Evolutionary conservation across 2,329 filamentous ascomycete species (phyloP).

Genomic region (Diaporthe longicolla): DNA sequence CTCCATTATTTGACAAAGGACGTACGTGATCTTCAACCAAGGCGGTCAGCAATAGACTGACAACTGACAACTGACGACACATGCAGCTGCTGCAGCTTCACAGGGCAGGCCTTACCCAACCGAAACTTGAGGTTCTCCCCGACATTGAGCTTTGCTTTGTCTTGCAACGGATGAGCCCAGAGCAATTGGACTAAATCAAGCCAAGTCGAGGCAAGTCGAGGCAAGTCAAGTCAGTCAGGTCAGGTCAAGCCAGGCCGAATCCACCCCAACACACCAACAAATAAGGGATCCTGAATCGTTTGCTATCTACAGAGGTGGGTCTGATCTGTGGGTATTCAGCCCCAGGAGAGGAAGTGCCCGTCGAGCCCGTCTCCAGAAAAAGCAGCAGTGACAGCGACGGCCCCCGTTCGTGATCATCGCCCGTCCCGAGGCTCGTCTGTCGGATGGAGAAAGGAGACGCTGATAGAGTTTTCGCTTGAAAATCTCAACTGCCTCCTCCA

Average conservation of each 20-base stretch:
- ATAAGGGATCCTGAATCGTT: constrained; percentile 26
- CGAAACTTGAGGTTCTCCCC: background rate
- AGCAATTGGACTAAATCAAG: background rate
- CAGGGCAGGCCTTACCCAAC: background rate
- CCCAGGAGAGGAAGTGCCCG: constrained; percentile 24
- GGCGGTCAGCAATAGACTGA: constrained; percentile 23
- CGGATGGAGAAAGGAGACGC: constrained; percentile 9
- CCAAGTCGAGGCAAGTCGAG: background rate
- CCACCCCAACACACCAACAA: constrained; percentile 21
- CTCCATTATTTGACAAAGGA: constrained; percentile 22
- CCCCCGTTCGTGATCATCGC: constrained; percentile 23
- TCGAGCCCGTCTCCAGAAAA: constrained; percentile 17
- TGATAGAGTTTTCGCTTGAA: constrained; percentile 30
- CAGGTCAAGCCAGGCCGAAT: background rate
- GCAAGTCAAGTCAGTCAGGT: background rate
- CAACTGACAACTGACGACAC: background rate
- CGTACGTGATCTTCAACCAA: constrained; percentile 11
- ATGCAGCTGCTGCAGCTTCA: background rate
- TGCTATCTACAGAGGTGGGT: constrained; percentile 9
- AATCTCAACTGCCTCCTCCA: constrained; percentile 4
- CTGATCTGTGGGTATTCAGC: constrained; percentile 18
- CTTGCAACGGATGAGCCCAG: background rate
- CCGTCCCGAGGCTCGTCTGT: constrained; percentile 2
- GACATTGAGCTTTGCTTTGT: background rate
- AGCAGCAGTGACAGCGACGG: constrained; percentile 14